A percentile compares a stretch with the other conserved stretches of the same genome.
These are phyloP conservation scores for Plasmodium billcollinsi DNA, from an alignment of 169 alveolate species.

Conservation along the genomic window DNA sequence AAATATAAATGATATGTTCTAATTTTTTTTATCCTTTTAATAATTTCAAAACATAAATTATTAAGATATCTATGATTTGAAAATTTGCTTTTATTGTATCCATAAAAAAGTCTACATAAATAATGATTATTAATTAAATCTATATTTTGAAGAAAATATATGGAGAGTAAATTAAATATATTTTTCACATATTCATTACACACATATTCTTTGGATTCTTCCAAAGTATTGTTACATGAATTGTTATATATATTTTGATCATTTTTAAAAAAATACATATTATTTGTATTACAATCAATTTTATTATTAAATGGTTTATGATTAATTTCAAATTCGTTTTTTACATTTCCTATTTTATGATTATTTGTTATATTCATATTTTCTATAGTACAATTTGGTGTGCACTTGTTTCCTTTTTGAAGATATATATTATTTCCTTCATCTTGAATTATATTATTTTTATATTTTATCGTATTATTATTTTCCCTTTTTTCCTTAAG, in stretches of 20 bases:
- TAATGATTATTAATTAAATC: constrained; percentile 61
- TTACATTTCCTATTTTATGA: background rate
- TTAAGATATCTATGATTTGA: constrained; percentile 61
- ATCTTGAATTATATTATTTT: background rate
- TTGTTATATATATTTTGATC: constrained; percentile 38
- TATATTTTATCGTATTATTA: background rate
- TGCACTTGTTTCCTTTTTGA: background rate
- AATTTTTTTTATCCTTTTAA: constrained; percentile 74
- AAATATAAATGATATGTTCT: constrained; percentile 71
- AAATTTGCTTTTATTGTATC: constrained; percentile 73
- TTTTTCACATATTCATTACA: constrained; percentile 63
- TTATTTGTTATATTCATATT: background rate
- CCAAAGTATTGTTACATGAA: background rate
- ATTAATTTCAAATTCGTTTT: background rate
- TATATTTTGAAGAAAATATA: constrained; percentile 70
- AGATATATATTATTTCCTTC: background rate
- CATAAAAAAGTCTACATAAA: constrained; percentile 72
- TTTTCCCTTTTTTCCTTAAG: constrained; percentile 29
- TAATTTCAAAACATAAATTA: constrained; percentile 71
- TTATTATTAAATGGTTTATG: background rate
- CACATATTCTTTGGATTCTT: constrained; percentile 19
- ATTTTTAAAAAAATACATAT: background rate
- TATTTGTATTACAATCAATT: background rate
- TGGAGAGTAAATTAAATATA: constrained; percentile 53
- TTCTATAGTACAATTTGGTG: background rate